Evolutionary conservation across 768 basidiomycete genomes (phyloP).

Genomic region (Tulasnella sp.): DNA sequence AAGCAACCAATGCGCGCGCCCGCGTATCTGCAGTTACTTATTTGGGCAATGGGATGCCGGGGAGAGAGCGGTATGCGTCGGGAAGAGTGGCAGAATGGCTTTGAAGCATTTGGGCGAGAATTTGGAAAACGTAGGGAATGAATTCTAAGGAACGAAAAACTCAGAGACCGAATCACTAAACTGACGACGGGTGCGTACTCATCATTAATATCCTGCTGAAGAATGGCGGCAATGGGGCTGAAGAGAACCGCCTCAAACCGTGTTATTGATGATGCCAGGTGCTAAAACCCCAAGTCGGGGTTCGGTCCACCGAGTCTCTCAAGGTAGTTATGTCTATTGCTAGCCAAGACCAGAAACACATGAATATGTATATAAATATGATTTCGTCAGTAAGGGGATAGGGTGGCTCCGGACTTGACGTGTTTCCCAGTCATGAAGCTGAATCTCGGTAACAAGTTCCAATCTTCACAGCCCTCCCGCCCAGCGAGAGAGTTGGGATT

Average conservation of each 20-base stretch:
- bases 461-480: too few relatives aligned
- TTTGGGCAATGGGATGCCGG: conserved; percentile 67
- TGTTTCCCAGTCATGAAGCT: too few relatives aligned
- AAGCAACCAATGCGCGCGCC: background rate
- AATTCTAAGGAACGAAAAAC: conserved; percentile 50
- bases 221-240: conserved; percentile 77
- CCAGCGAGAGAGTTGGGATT: too few relatives aligned
- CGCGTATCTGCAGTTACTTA: background rate
- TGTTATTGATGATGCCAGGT: conserved; percentile 59
- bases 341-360: too few relatives aligned
- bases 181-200: conserved; percentile 33
- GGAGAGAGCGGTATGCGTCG: conserved; percentile 66
- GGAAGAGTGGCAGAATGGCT: conserved; percentile 65
- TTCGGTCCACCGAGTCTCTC: background rate
- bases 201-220: conserved; percentile 94
- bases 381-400: too few relatives aligned
- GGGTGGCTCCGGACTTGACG: too few relatives aligned
- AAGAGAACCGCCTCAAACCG: conserved; percentile 80
- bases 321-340: too few relatives aligned
- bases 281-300: conserved; percentile 52
- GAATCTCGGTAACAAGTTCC: too few relatives aligned
- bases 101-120: conserved; percentile 92
- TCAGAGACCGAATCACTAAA: background rate
- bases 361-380: too few relatives aligned
- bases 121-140: conserved; percentile 94